Evolutionary conservation across 192 early-diverging fungal species (phyloP).

Genomic region (Gaertneriomyces semiglobifer): DNA sequence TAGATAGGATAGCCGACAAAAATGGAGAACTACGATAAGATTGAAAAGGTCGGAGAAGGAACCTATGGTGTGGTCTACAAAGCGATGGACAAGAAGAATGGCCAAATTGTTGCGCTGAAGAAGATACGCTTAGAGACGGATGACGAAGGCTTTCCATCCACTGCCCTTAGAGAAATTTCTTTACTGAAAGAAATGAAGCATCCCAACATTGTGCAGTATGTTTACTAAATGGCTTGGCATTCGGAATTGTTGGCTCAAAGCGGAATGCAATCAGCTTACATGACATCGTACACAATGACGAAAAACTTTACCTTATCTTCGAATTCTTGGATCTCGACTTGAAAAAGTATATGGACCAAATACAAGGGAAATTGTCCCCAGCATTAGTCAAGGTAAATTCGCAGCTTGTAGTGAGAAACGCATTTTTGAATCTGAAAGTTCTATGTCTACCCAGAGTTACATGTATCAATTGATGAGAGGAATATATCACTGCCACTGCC

Average conservation of each 20-base stretch:
- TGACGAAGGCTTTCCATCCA: conserved; percentile 90
- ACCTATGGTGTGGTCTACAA: conserved; percentile 88
- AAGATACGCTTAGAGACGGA: conserved; percentile 81
- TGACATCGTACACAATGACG: conserved; percentile 84
- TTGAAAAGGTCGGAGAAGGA: conserved; percentile 96
- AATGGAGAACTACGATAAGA: conserved; percentile 41
- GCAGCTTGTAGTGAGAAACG: background rate
- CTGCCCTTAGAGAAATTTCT: conserved; percentile 97
- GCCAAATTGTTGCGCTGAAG: conserved; percentile 91
- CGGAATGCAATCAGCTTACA: conserved; percentile 56
- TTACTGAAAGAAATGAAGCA: conserved; percentile 96
- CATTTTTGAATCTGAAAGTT: background rate
- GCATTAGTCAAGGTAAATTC: conserved; percentile 55
- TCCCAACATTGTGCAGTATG: conserved; percentile 73
- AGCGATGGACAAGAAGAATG: conserved; percentile 70
- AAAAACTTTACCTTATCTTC: conserved; percentile 90
- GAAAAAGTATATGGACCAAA: conserved; percentile 79
- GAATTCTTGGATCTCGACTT: conserved; percentile 92
- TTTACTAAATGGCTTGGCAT: background rate
- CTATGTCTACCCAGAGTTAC: conserved; percentile 66
- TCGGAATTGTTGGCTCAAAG: background rate
- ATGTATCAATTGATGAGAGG: conserved; percentile 86
- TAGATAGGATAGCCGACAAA: background rate
- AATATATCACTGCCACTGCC: conserved; percentile 84
- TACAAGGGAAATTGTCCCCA: conserved; percentile 46